Evolutionary conservation across 495 filamentous ascomycete genomes (phyloP), one percentile per base, ranked within the genome.

Genomic region (Usnea hakonensis): DNA sequence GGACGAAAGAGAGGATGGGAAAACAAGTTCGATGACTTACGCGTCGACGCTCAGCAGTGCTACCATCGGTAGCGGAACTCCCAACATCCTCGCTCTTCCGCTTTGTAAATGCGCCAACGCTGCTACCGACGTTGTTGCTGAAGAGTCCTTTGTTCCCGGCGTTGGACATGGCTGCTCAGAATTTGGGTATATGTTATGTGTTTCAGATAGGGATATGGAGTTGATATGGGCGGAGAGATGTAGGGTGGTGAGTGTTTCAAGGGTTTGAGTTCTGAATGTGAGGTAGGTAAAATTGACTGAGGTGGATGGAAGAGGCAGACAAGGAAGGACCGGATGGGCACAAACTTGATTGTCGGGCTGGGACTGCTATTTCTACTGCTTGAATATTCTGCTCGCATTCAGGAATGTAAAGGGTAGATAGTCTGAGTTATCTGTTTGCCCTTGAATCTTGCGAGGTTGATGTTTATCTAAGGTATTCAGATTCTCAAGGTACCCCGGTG

Each of bases 31-130:
- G 23, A 59, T 5, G n/a, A 38, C 64, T 64, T 57, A 64, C 63
- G 36, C 55, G 61, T 52, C 61, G 43, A 60, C 69, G 69, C 28
- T 69, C 67, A 40, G 55, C 60, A 35, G 61, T 60, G 41, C 56
- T 23, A 33, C n/a, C 32, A 32, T 16, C n/a, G 0, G 44, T 30
- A 11, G 21, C n/a, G 35, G 5, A 19, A 36, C 23, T n/a, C 21
- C 19, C 23, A 40, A 53, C 60, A 19, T 57, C 60, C 46, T n/a
- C 21, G 40, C 52, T 48, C 9, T 48, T 30, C 16, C 38, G 50
- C 32, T 55, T 46, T 30, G 17, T 19, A 53, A 55, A 60, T 5
- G 5, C 54, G 38, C 50, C 50, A 13, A 46, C 35, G 28, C 21
- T 37, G 40, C 40, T 56, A n/a, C 60, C 60, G 35, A 61, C 32